phyloP scores from a whole-genome alignment of 179 eudicot species.

The Amaranthus tricolor region DNA sequence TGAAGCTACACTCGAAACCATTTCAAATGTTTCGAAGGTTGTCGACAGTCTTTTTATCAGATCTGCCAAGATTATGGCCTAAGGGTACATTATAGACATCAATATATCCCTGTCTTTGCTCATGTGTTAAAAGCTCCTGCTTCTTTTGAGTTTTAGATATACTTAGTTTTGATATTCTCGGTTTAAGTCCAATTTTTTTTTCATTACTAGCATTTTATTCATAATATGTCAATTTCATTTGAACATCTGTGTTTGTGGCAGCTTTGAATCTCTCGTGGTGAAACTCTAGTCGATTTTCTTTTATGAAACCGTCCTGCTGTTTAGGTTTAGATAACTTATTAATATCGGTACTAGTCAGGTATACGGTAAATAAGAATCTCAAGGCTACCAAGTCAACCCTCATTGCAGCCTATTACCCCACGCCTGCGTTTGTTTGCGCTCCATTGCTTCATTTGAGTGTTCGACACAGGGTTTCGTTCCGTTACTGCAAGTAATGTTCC shows the following conservation, averaged over 20 bases:
- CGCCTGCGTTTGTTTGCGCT: too few relatives aligned
- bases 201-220: background rate
- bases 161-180: background rate
- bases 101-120: background rate
- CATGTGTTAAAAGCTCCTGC: background rate
- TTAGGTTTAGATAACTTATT: too few relatives aligned
- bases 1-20: conserved; percentile 75
- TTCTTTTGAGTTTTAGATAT: background rate
- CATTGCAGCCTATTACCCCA: too few relatives aligned
- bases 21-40: conserved; percentile 75
- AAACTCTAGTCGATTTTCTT: background rate
- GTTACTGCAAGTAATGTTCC: too few relatives aligned
- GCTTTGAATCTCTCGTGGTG: background rate
- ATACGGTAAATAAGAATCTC: too few relatives aligned
- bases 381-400: too few relatives aligned
- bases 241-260: background rate
- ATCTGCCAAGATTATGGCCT: conserved; percentile 88
- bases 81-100: background rate
- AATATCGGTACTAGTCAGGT: too few relatives aligned
- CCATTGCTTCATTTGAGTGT: too few relatives aligned
- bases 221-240: background rate
- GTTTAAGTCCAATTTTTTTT: background rate
- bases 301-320: too few relatives aligned
- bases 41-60: conserved; percentile 82
- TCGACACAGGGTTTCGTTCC: too few relatives aligned